Conservation (phyloP, 2,329 filamentous ascomycete species). For the Aspergillus bombycis region DNA sequence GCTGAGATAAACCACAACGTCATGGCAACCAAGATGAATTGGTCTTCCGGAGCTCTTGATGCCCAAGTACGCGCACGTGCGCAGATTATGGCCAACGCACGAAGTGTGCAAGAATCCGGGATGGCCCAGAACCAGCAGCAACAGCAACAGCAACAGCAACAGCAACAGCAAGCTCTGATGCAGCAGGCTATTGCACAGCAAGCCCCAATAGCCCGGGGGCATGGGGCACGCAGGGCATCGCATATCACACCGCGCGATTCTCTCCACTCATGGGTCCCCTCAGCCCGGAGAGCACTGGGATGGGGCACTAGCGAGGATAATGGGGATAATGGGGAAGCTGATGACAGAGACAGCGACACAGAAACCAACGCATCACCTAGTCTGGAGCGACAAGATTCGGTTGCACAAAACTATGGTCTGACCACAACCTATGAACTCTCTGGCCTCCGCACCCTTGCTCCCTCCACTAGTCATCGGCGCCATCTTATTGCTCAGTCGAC, state of each 20-base stretch:
- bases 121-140: not conserved
- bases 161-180: not conserved
- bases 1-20: not conserved
- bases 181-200: not conserved
- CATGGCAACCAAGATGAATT: not conserved
- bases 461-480: slow-evolving; percentile 38
- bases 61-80: not conserved
- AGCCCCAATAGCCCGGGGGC: not conserved
- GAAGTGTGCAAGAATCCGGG: not conserved
- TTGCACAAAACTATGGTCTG: slow-evolving; percentile 45
- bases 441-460: slow-evolving; percentile 39
- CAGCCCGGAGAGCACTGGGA: not conserved
- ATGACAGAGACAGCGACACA: slow-evolving; percentile 17
- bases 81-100: not conserved
- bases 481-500: slow-evolving; percentile 43
- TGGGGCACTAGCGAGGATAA: not conserved
- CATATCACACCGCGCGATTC: not conserved
- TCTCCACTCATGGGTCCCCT: not conserved
- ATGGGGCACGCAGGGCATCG: no score
- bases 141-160: not conserved
- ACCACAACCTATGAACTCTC: slow-evolving; percentile 47
- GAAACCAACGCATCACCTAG: not conserved
- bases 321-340: slow-evolving; percentile 7
- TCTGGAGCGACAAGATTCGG: slow-evolving; percentile 35
- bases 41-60: not conserved